These are phyloP conservation scores for Diaporthe aspalathi DNA, from an alignment of 2,329 filamentous ascomycete species.

Conservation along the genomic window DNA sequence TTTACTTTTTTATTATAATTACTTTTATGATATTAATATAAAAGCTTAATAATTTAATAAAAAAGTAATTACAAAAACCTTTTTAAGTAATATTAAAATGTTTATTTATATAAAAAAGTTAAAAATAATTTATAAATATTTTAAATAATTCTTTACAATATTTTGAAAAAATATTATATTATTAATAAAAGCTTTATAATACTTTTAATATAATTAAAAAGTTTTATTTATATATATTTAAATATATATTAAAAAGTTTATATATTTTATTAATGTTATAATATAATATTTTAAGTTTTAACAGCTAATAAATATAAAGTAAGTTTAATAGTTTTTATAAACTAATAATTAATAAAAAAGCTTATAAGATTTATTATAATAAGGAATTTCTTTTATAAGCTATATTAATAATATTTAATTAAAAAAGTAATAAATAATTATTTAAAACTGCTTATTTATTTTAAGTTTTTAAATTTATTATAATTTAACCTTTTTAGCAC, in stretches of 20 bases:
- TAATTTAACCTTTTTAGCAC: neutral
- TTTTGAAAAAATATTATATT: conserved; percentile 20
- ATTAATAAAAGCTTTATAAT: conserved; percentile 1
- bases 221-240: conserved; percentile 5
- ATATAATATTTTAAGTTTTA: neutral
- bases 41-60: conserved; percentile 18
- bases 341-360: conserved; percentile 18
- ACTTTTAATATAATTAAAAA: neutral
- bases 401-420: neutral
- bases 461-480: neutral
- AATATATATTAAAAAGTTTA: neutral
- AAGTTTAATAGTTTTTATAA: neutral
- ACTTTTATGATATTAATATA: conserved; percentile 10
- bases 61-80: conserved; percentile 2
- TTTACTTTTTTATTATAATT: neutral
- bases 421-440: conserved; percentile 5
- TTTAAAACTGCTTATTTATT: conserved; percentile 25
- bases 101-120: neutral
- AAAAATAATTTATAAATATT: conserved; percentile 3
- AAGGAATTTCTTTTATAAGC: neutral
- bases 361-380: neutral
- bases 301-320: conserved; percentile 14
- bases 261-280: neutral
- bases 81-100: neutral
- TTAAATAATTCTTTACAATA: neutral